phyloP scores from a whole-genome alignment of 495 filamentous ascomycete species.

The Xylaria acuta region DNA sequence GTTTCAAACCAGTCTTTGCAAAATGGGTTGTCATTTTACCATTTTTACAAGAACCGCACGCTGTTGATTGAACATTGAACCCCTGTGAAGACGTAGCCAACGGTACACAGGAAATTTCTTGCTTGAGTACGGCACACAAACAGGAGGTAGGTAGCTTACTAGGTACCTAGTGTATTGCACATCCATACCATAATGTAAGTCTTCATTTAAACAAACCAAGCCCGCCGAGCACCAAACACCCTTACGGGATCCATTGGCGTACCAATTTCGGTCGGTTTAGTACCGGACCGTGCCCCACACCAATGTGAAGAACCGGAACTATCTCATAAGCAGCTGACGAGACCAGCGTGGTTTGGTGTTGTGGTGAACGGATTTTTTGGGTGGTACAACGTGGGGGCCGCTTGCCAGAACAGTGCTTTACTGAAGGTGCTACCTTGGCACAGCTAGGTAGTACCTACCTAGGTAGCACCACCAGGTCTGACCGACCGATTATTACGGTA shows the following conservation, averaged over 20 bases:
- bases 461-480: not conserved
- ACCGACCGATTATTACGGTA: not conserved
- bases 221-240: not conserved
- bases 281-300: not conserved
- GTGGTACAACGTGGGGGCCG: not conserved
- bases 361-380: not conserved
- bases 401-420: not conserved
- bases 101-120: not conserved
- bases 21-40: not conserved
- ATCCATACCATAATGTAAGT: not conserved
- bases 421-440: not conserved
- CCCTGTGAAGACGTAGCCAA: not conserved
- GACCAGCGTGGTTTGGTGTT: not conserved
- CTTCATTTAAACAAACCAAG: constrained; percentile 14
- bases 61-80: not conserved
- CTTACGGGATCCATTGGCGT: not conserved
- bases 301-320: not conserved
- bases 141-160: not conserved
- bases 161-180: not conserved
- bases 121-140: not conserved
- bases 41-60: not conserved
- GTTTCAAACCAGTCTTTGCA: not conserved
- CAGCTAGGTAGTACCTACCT: not conserved
- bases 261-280: constrained; percentile 12
- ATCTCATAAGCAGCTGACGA: not conserved